Evolutionary conservation across 306 rosid species (phyloP), one percentile per base, ranked within the genome.

Genomic region (Quercus robur): DNA sequence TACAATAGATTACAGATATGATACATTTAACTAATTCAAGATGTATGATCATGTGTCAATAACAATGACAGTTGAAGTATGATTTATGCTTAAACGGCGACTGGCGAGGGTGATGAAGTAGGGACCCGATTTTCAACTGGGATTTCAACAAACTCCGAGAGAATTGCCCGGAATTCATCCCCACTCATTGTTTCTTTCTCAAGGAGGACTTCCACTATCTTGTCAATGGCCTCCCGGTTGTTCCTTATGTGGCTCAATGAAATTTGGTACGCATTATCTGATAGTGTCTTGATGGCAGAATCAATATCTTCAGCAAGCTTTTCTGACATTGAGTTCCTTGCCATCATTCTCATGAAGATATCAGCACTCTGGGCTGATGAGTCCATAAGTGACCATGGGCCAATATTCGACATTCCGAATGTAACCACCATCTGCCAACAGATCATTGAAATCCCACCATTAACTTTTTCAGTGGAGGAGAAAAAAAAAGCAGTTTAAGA

Each of bases 321-420:
- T 81, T 95, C 99, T 2, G 98, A 95, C 99, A 95, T 95, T 10
- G 97, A 95, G 83, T 95, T 93, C 87, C 99, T 91, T 25, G 99
- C 99, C 98, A 95, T 95, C 99, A 93, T 95, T 84, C 99, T 87
- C 99, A 95, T 93, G 73, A 95, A 91, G 30, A 95, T 89, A 75
- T 95, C 99, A 71, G 80, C 93, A 62, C 94, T 90, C 85, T 93
- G 97, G 70, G 92, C 88, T 3, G 94, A 80, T 5, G 87, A 51
- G 59, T 95, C 99, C 99, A 93, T 91, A 30, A 95, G 88, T 13
- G 99, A 95, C 99, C 99, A 95, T 44, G 98, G 99, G 51, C 99
- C 98, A 67, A 95, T 93, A 18, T 95, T 98, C 5, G 97, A 95
- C 99, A 95, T 95, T 84, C 99, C 99, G 68, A 95, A 95, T 62